Percentiles rank a stretch among this genome's conserved stretches.
Evolutionary conservation across 1,284 basidiomycete species (phyloP).

Genomic region (Mrakiaceae sp.): DNA sequence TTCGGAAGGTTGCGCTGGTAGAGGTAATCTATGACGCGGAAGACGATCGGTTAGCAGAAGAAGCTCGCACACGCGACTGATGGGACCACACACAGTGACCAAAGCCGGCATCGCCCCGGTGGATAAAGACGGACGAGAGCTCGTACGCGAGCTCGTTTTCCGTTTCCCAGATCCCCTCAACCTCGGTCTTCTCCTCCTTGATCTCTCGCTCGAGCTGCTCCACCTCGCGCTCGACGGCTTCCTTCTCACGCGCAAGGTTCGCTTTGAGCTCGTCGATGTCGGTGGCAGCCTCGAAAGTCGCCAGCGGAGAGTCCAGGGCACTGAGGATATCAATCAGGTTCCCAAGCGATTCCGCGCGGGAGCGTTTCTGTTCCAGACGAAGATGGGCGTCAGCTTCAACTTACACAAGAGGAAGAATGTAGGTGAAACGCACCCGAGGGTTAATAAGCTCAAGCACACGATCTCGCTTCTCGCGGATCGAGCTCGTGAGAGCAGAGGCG

Average conservation of each 20-base stretch:
- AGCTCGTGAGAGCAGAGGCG: slow-evolving; percentile 55
- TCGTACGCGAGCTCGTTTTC: slow-evolving; percentile 65
- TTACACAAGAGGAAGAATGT: background rate
- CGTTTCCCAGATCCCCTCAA: slow-evolving; percentile 56
- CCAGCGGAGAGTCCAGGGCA: too few relatives aligned
- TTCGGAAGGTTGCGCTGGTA: slow-evolving; percentile 69
- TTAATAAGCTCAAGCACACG: slow-evolving; percentile 55
- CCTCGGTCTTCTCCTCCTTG: slow-evolving; percentile 30
- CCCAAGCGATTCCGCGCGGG: too few relatives aligned
- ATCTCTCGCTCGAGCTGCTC: slow-evolving; percentile 9
- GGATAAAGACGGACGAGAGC: slow-evolving; percentile 90
- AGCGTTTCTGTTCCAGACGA: too few relatives aligned
- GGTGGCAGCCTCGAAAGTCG: background rate
- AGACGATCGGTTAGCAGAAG: background rate
- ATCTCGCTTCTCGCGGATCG: slow-evolving; percentile 52
- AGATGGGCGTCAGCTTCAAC: background rate
- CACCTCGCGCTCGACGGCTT: slow-evolving; percentile 3
- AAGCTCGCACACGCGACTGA: background rate
- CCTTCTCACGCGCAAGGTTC: slow-evolving; percentile 1
- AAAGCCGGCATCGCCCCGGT: slow-evolving; percentile 48
- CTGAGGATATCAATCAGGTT: too few relatives aligned
- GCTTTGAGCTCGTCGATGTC: slow-evolving; percentile 12
- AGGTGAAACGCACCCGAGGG: slow-evolving; percentile 46
- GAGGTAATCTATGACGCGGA: slow-evolving; percentile 50
- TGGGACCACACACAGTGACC: slow-evolving; percentile 47